Evolutionary conservation across 805 yeast species (phyloP).

Genomic region (Metschnikowia anglica): DNA sequence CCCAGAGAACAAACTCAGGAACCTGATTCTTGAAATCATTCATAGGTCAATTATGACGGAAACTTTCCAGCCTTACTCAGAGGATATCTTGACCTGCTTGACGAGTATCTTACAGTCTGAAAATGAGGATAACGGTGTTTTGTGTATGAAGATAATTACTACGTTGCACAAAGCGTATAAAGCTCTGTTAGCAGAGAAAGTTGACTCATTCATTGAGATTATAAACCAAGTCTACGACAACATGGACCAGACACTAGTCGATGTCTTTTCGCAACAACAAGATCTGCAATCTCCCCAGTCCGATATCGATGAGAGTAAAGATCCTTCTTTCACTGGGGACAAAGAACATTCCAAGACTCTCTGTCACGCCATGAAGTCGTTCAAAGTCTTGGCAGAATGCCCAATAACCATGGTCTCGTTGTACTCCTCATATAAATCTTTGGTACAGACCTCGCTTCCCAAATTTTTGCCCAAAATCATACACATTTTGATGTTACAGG

Average conservation of each 20-base stretch:
- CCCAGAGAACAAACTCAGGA: conserved; percentile 75
- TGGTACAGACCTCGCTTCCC: conserved; percentile 70
- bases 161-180: conserved; percentile 84
- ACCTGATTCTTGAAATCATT: conserved; percentile 71
- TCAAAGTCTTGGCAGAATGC: conserved; percentile 91
- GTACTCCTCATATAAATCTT: conserved; percentile 79
- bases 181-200: conserved; percentile 61
- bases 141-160: conserved; percentile 85
- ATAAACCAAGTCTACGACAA: conserved; percentile 76
- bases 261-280: conserved; percentile 50
- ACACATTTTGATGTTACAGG: conserved; percentile 70
- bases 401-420: conserved; percentile 95
- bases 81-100: conserved; percentile 56
- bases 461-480: conserved; percentile 80
- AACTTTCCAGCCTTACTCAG: conserved; percentile 68
- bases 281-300: conserved; percentile 12
- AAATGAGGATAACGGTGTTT: conserved; percentile 93
- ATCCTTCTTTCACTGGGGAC: conserved; percentile 12
- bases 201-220: conserved; percentile 73
- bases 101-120: conserved; percentile 65
- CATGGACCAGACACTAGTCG: conserved; percentile 71
- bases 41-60: conserved; percentile 84
- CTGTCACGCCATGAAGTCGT: conserved; percentile 71
- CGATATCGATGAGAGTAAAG: conserved; percentile 15
- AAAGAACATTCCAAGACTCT: conserved; percentile 49